A percentile compares a stretch with the other conserved stretches of the same genome.
These are phyloP conservation scores for Cinchona pubescens DNA, from an alignment of 257 asterid species.

Conservation along the genomic window DNA sequence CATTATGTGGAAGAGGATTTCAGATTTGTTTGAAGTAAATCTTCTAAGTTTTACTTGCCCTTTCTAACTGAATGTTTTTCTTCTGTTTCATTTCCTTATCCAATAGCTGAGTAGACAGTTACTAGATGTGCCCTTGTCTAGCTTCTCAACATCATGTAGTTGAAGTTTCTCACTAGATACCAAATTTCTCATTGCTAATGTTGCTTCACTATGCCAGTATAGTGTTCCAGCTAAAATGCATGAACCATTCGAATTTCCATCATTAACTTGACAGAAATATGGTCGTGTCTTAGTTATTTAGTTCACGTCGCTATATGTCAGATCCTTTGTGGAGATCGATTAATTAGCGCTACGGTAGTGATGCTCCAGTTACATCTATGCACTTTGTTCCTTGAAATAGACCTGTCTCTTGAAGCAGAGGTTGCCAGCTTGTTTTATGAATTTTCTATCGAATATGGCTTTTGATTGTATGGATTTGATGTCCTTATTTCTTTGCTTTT, in stretches of 20 bases:
- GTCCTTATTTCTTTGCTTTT: no score
- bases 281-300: no score
- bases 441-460: not conserved
- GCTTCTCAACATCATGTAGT: no score
- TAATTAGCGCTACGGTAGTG: no score
- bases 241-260: no score
- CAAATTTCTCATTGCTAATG: not conserved
- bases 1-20: not conserved
- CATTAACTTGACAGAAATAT: no score
- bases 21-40: not conserved
- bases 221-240: no score
- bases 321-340: no score
- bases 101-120: no score
- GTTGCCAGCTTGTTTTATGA: not conserved
- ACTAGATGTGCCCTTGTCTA: no score
- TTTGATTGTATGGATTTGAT: not conserved
- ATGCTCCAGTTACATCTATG: not conserved
- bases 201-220: not conserved
- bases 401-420: not conserved
- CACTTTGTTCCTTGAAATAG: not conserved
- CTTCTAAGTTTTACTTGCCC: not conserved
- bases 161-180: not conserved
- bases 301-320: no score
- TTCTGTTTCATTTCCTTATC: not conserved
- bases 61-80: not conserved